Percentiles rank a stretch among this genome's conserved stretches.
Evolutionary conservation across 2,329 filamentous ascomycete genomes (phyloP).

Genomic region (Sarocladium brachiariae): DNA sequence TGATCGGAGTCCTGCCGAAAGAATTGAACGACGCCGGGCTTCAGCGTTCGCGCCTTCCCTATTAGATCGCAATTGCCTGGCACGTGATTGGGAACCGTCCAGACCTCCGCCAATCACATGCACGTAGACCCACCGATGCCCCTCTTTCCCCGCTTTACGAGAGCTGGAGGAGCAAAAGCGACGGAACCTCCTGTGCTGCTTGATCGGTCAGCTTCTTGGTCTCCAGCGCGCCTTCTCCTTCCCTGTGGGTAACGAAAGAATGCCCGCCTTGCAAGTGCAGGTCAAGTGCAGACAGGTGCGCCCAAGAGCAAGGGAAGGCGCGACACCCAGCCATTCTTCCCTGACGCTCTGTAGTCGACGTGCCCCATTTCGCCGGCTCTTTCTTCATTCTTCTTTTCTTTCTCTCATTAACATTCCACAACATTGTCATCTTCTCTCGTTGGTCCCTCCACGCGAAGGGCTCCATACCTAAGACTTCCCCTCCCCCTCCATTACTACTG

Average conservation of each 20-base stretch:
- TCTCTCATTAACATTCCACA: background rate
- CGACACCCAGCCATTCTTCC: conserved; percentile 7
- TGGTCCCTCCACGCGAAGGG: background rate
- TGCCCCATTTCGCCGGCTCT: conserved; percentile 1
- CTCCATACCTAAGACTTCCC: background rate
- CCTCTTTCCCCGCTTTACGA: conserved; percentile 6
- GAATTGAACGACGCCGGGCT: background rate
- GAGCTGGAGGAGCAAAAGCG: conserved; percentile 4
- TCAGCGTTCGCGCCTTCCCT: conserved; percentile 5
- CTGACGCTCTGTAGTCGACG: conserved; percentile 2
- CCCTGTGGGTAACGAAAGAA: background rate
- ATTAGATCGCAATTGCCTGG: background rate
- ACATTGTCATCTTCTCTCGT: background rate
- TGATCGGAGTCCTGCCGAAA: no score
- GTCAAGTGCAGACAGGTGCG: background rate
- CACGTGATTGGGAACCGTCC: conserved; percentile 4
- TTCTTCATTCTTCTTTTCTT: background rate
- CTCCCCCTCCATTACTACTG: background rate
- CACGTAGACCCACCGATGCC: background rate
- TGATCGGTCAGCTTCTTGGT: background rate
- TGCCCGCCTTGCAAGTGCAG: background rate
- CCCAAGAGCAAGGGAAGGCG: background rate
- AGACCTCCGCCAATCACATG: background rate
- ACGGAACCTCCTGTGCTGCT: background rate
- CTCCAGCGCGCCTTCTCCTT: conserved; percentile 4